Percentiles rank a stretch among this genome's conserved stretches.
phyloP scores from a whole-genome alignment of 306 rosid species.

The Cucurbita pepo region DNA sequence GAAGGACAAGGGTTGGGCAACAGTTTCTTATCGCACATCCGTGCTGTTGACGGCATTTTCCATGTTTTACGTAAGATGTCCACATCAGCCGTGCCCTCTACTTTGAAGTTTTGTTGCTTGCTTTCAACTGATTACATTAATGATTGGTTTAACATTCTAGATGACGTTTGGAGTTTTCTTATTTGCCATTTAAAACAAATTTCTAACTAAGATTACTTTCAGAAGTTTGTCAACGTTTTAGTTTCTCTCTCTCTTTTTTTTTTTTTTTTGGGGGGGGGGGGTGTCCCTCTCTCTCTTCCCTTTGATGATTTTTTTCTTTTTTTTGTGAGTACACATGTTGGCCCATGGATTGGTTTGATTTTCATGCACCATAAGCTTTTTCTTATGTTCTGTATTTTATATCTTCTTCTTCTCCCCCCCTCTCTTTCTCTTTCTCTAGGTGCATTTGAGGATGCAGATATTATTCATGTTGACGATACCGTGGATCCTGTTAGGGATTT shows the following conservation, averaged over 20 bases:
- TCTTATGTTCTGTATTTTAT: background rate
- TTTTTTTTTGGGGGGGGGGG: no score
- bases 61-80: slow-evolving; percentile 80
- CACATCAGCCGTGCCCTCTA: background rate
- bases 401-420: no score
- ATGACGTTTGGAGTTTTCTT: no score
- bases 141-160: background rate
- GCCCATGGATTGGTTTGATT: background rate
- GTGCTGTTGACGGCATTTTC: slow-evolving; percentile 97
- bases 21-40: slow-evolving; percentile 92
- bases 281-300: no score
- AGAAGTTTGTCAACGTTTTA: no score
- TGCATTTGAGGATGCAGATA: slow-evolving; percentile 96
- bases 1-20: slow-evolving; percentile 96
- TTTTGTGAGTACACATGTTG: background rate
- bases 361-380: background rate
- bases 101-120: background rate
- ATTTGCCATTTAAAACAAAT: no score
- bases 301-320: no score
- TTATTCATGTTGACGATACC: slow-evolving; percentile 84
- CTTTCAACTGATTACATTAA: background rate
- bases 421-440: slow-evolving; percentile 19
- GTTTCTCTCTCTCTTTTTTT: no score
- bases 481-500: slow-evolving; percentile 98
- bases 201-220: no score